Percentiles rank a stretch among this genome's conserved stretches.
phyloP scores from a whole-genome alignment of 768 basidiomycete genomes.

The Mycena galericulata region DNA sequence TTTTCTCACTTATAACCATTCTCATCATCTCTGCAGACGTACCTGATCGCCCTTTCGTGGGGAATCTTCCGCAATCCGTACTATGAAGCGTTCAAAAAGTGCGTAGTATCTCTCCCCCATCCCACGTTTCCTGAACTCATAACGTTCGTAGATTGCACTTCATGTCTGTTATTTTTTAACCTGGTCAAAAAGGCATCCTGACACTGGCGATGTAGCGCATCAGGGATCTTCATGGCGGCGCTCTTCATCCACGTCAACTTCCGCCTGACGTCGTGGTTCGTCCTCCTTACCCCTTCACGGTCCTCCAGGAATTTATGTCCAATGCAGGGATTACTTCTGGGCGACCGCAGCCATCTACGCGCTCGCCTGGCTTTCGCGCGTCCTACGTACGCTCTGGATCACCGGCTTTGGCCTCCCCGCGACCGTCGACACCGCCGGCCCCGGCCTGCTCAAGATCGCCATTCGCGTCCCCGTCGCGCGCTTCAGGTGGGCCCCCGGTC shows the following conservation, averaged over 20 bases:
- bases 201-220: constrained; percentile 34
- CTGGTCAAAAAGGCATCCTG: neutral
- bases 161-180: constrained; percentile 29
- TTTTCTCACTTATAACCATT: neutral
- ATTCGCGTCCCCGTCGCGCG: constrained; percentile 37
- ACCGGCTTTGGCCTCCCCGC: constrained; percentile 39
- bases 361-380: constrained; percentile 42
- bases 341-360: constrained; percentile 45
- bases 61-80: constrained; percentile 45
- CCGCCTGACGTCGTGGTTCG: constrained; percentile 44
- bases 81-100: constrained; percentile 51
- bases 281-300: neutral
- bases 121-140: neutral
- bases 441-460: constrained; percentile 40
- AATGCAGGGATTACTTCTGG: constrained; percentile 46
- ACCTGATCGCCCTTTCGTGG: constrained; percentile 45
- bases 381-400: constrained; percentile 40
- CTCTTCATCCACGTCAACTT: constrained; percentile 49
- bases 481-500: constrained; percentile 47
- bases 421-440: constrained; percentile 39
- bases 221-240: constrained; percentile 47
- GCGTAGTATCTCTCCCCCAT: neutral
- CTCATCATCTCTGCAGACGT: constrained; percentile 35
- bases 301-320: neutral
- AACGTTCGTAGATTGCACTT: constrained; percentile 34